Base-by-base conservation (phyloP, 768 basidiomycete species). In the Pleurotus cornucopiae region DNA sequence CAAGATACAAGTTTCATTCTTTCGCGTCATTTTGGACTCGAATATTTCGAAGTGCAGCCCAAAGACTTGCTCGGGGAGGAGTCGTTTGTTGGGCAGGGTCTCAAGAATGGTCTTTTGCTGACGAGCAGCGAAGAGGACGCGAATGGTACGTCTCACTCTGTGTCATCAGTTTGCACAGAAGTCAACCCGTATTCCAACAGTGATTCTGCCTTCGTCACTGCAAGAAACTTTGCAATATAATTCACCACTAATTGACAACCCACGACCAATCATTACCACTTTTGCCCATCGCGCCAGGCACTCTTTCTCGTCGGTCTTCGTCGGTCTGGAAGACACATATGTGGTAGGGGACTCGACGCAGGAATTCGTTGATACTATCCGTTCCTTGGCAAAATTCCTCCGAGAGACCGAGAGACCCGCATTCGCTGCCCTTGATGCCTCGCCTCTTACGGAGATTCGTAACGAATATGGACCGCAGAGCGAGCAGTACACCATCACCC, bases 11-110 rank as follows among this genome's bases (percentile, higher is more conserved):
- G 78, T 61, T 76, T 81, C 37, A 81, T 76, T 5, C 72, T 91
- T 30, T 80, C 87, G 16, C 81, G 79, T 53, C 88, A 91, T 66
- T 78, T 91, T 9, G 83, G 85, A n/a, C 76, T 90, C 4, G 89
- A 90, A 62, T 69, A 69, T 16, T 84, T 85, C 60, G 85, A 88
- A 63, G 69, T 73, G 21, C 66, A 71, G 34, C 59, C 66, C 25
- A 54, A 62, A 58, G 47, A 58, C 34, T 63, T 61, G 46, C 58
- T 69, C 56, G 64, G 61, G 38, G 76, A 80, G 47, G 71, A 76
- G 44, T 40, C 67, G 2, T 84, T 91, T 60, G 81, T 90, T 16
- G 88, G 81, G 46, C 67, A 79, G 56, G 86, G 83, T 0, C 49
- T 69, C 20, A 75, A 66, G 25, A 80, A 76, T 65, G 79, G 72